phyloP scores from a whole-genome alignment of 495 filamentous ascomycete species.

The Xeromyces bisporus region DNA sequence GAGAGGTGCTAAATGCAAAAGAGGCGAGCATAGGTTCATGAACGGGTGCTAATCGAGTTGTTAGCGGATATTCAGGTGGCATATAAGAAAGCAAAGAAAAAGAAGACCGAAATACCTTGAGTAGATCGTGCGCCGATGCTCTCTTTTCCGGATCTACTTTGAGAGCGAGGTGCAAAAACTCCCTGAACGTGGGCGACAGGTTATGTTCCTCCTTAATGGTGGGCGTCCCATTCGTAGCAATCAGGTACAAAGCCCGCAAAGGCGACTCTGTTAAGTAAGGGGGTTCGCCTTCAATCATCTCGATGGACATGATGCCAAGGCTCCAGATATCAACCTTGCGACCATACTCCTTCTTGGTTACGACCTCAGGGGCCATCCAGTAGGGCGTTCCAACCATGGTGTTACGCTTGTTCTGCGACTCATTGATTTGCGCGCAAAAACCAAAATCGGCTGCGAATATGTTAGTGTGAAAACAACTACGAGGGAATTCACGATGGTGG shows the following conservation, averaged over 20 bases:
- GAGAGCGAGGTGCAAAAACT: constrained; percentile 78
- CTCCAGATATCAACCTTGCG: constrained; percentile 99
- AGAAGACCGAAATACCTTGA: constrained; percentile 46
- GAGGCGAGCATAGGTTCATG: constrained; percentile 55
- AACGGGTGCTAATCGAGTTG: constrained; percentile 63
- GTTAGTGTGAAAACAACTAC: constrained; percentile 15
- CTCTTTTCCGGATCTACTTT: constrained; percentile 95
- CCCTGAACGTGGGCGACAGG: constrained; percentile 62
- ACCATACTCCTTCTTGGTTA: constrained; percentile 93
- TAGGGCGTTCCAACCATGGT: constrained; percentile 99
- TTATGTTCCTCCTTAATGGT: constrained; percentile 84
- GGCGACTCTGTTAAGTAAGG: constrained; percentile 94
- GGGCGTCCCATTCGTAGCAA: constrained; percentile 93
- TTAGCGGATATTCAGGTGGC: constrained; percentile 4
- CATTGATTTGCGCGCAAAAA: constrained; percentile 97
- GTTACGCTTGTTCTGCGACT: constrained; percentile 88
- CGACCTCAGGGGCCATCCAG: constrained; percentile 99
- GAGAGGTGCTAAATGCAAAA: constrained; percentile 64
- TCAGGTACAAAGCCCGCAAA: constrained; percentile 81
- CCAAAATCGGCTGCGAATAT: constrained; percentile 71
- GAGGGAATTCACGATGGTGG: constrained; percentile 5
- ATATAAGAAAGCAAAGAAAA: constrained; percentile 1
- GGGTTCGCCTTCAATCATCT: constrained; percentile 98
- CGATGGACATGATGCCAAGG: constrained; percentile 98
- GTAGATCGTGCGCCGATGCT: constrained; percentile 79